Percentiles rank a stretch among this genome's conserved stretches.
phyloP scores from a whole-genome alignment of 495 filamentous ascomycete genomes.

The Pyrenula aspistea region DNA sequence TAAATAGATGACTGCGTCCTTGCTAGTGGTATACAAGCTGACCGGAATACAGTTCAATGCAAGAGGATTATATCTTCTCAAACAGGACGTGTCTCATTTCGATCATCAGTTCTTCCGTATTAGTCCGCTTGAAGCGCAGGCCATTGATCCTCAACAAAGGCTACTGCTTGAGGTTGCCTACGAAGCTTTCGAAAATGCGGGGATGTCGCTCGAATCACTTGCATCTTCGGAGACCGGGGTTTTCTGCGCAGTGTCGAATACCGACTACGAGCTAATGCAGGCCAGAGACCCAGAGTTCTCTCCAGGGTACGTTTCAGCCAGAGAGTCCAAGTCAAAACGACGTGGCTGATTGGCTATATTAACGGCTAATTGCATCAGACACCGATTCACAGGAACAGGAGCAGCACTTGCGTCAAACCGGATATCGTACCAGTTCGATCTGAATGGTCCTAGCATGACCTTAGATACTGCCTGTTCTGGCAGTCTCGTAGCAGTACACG shows the following conservation, averaged over 20 bases:
- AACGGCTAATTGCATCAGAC: background rate
- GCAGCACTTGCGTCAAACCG: slow-evolving; percentile 25
- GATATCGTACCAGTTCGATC: slow-evolving; percentile 30
- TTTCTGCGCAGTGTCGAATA: slow-evolving; percentile 27
- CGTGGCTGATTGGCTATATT: too few relatives aligned
- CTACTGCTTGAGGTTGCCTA: slow-evolving; percentile 44
- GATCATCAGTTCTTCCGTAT: slow-evolving; percentile 44
- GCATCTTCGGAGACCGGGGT: slow-evolving; percentile 33
- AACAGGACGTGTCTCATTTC: slow-evolving; percentile 27
- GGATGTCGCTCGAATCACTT: slow-evolving; percentile 26
- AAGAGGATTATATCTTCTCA: background rate
- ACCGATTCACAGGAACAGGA: slow-evolving; percentile 24
- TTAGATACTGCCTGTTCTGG: slow-evolving; percentile 24
- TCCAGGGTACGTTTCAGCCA: slow-evolving; percentile 19
- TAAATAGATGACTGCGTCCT: background rate
- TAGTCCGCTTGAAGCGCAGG: slow-evolving; percentile 26
- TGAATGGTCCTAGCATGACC: slow-evolving; percentile 28
- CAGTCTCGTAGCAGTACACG: slow-evolving; percentile 1
- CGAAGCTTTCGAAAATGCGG: slow-evolving; percentile 45
- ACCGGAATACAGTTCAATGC: slow-evolving; percentile 6
- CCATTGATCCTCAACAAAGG: slow-evolving; percentile 50
- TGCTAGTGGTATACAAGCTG: background rate
- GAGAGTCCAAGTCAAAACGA: background rate
- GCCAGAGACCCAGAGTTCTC: slow-evolving; percentile 25
- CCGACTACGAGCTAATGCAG: slow-evolving; percentile 29